Percentiles rank a stretch among this genome's conserved stretches.
Conservation (phyloP, 305 asterid genomes). For the Fraxinus dipetala region DNA sequence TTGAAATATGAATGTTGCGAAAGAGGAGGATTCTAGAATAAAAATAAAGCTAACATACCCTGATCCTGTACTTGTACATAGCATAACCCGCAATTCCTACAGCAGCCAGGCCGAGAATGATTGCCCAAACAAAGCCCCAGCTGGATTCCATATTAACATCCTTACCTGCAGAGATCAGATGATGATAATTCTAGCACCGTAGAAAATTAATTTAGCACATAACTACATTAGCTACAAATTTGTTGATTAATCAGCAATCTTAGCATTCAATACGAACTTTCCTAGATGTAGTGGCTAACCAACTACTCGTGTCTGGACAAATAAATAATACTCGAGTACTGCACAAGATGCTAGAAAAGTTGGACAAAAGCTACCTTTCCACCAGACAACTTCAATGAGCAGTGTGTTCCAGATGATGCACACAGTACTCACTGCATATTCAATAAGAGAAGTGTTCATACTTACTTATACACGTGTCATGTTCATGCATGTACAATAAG, state of each 20-base stretch:
- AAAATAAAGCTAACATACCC: constrained; percentile 42
- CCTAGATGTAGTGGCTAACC: neutral
- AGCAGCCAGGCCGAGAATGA: constrained; percentile 57
- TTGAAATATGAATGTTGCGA: neutral
- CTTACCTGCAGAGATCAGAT: constrained; percentile 45
- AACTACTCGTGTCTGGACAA: neutral
- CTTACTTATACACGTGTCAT: constrained; percentile 88
- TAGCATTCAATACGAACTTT: neutral
- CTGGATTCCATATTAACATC: constrained; percentile 37
- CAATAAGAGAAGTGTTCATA: neutral
- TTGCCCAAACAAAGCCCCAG: constrained; percentile 72
- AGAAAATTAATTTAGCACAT: neutral
- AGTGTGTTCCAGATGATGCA: neutral
- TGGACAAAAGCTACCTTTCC: neutral
- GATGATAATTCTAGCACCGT: neutral
- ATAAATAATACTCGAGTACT: neutral
- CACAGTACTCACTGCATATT: constrained; percentile 21
- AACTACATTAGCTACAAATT: neutral
- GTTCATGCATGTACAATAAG: constrained; percentile 79
- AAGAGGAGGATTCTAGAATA: neutral
- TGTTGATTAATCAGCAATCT: neutral
- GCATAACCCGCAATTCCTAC: constrained; percentile 71
- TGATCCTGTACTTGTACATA: constrained; percentile 74
- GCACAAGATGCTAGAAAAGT: neutral
- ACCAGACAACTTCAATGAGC: neutral